Base-by-base conservation (phyloP, 805 yeast genomes). In the Metschnikowia gruessii region DNA sequence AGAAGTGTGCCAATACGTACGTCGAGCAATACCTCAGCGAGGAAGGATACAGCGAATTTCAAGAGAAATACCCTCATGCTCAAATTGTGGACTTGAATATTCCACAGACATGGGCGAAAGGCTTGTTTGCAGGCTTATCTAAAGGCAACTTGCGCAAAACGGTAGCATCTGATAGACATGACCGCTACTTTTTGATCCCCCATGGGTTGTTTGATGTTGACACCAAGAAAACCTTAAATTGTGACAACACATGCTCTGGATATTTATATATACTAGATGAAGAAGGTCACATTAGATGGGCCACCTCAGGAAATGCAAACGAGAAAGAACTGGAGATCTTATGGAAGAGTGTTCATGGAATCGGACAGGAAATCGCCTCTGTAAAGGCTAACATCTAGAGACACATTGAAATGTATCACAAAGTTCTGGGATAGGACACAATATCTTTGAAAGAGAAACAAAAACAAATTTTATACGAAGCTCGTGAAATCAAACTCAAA, bases 281-380 rank as follows among this genome's bases (percentile, higher is more conserved):
- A 13, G 70, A 81, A 12, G 83, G 85, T 42, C 83, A 78, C 57
- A 84, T 94, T 44, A 74, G 98, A 56, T 92, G 98, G 98, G 90
- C 89, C 19, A 87, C 89, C 3, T 81, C 95, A 55, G 99, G 98
- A 2, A 79, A 76, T 33, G 85, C 96, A 1, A 74, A 75, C 13
- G 80, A 76, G n/a, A 76, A 76, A 29, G 99, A 94, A 55, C 67
- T 70, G 40, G 70, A 70, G 15, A 68, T 79, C 13, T 63, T 87
- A 46, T 84, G 90, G 87, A 81, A 79, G 55, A 76, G 83, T 30
- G 82, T 85, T 1, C 68, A 68, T 22, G 85, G 86, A 0, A 58
- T 87, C 24, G 76, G 76, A 50, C 75, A 65, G 48, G 91, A 83
- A 48, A 33, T 54, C 39, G 29, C 26, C 13, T n/a, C 30, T 4